Conservation (phyloP, 1,284 basidiomycete species). For the Cryptococcus jaspeensis region DNA sequence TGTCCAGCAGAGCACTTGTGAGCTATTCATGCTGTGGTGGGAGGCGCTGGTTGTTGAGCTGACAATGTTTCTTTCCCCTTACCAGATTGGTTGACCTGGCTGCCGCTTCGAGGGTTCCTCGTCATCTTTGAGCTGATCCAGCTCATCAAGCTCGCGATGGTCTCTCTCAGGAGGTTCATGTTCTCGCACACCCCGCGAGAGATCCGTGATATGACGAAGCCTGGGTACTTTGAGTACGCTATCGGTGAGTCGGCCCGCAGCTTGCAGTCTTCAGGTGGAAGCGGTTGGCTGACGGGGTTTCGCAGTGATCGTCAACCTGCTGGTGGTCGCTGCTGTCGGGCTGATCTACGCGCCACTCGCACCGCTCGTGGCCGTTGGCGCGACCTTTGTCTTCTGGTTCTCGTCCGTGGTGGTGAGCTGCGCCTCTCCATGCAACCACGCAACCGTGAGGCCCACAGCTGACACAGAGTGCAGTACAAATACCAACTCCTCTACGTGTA, state of each 20-base stretch:
- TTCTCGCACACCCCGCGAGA: slow-evolving; percentile 96
- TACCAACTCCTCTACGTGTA: slow-evolving; percentile 94
- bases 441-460: background rate
- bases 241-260: slow-evolving; percentile 26
- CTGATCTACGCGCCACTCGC: slow-evolving; percentile 89
- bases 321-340: slow-evolving; percentile 84
- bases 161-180: slow-evolving; percentile 78
- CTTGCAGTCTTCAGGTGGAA: too few relatives aligned
- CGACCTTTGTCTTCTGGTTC: slow-evolving; percentile 76
- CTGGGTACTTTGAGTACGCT: slow-evolving; percentile 78
- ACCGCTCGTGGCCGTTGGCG: slow-evolving; percentile 66
- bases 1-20: slow-evolving; percentile 64
- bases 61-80: background rate
- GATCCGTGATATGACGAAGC: slow-evolving; percentile 93
- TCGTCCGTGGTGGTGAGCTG: slow-evolving; percentile 45
- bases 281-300: background rate
- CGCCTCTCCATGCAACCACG: too few relatives aligned
- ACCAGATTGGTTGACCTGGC: slow-evolving; percentile 91
- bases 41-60: background rate
- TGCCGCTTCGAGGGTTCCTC: slow-evolving; percentile 91
- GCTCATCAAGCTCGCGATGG: slow-evolving; percentile 81
- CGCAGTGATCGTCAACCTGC: slow-evolving; percentile 53
- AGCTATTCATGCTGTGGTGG: background rate
- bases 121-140: slow-evolving; percentile 94
- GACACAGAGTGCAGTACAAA: slow-evolving; percentile 66